phyloP scores from a whole-genome alignment of 1,284 basidiomycete species.

The Veloboletus limbatus region DNA sequence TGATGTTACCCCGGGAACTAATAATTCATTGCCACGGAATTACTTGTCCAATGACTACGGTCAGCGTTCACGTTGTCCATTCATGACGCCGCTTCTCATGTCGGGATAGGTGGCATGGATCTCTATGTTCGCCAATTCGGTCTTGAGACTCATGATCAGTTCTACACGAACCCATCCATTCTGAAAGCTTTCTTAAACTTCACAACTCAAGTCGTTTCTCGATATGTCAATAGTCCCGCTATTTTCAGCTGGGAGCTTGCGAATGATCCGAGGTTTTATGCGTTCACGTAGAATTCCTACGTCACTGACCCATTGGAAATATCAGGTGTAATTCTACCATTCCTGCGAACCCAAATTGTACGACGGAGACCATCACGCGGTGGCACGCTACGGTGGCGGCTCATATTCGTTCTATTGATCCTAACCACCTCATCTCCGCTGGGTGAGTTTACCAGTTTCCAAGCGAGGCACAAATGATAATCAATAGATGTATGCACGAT shows the following conservation, averaged over 20 bases:
- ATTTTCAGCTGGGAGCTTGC: slow-evolving; percentile 64
- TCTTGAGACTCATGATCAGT: slow-evolving; percentile 49
- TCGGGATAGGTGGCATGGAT: slow-evolving; percentile 56
- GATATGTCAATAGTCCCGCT: slow-evolving; percentile 49
- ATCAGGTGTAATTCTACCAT: slow-evolving; percentile 56
- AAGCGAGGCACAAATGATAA: neutral
- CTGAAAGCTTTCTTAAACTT: slow-evolving; percentile 55
- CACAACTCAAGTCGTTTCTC: slow-evolving; percentile 49
- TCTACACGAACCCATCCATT: slow-evolving; percentile 52
- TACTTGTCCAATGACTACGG: slow-evolving; percentile 61
- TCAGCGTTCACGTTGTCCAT: slow-evolving; percentile 24
- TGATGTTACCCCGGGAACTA: slow-evolving; percentile 38
- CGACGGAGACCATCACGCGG: slow-evolving; percentile 47
- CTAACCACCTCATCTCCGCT: slow-evolving; percentile 62
- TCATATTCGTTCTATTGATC: slow-evolving; percentile 49
- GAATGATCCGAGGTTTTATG: slow-evolving; percentile 54
- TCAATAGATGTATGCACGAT: neutral
- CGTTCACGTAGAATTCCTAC: neutral
- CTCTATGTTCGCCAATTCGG: slow-evolving; percentile 56
- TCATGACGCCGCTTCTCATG: slow-evolving; percentile 8
- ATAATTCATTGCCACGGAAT: slow-evolving; percentile 47
- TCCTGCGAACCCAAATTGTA: slow-evolving; percentile 41
- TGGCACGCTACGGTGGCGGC: slow-evolving; percentile 52
- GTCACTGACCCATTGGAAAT: slow-evolving; percentile 11
- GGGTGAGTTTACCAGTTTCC: slow-evolving; percentile 41